Conservation (phyloP, 208 protist genomes). For the Wallacemonas sp. region DNA sequence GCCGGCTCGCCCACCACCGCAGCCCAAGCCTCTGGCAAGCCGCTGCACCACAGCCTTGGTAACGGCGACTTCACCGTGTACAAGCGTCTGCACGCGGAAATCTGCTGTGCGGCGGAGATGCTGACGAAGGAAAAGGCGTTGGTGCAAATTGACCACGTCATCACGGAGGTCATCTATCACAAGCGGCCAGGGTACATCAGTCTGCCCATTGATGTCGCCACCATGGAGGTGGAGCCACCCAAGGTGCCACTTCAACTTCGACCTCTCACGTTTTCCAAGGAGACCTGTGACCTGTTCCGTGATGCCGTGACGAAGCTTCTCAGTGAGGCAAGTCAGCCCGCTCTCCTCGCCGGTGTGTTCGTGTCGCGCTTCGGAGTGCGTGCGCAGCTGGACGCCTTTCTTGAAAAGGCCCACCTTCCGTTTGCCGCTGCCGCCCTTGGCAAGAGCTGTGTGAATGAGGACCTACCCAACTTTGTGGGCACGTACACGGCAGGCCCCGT, state of each 20-base stretch:
- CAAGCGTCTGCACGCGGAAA: constrained; percentile 26
- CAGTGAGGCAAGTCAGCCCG: constrained; percentile 17
- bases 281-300: constrained; percentile 30
- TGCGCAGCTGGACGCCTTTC: constrained; percentile 26
- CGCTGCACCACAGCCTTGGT: constrained; percentile 53
- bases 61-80: constrained; percentile 50
- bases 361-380: constrained; percentile 29
- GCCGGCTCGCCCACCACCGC: constrained; percentile 27
- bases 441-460: constrained; percentile 45
- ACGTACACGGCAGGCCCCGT: constrained; percentile 32
- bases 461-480: constrained; percentile 47
- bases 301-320: constrained; percentile 15
- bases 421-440: constrained; percentile 32
- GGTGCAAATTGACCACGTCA: constrained; percentile 50
- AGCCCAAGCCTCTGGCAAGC: constrained; percentile 18
- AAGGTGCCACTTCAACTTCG: constrained; percentile 26
- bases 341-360: constrained; percentile 40
- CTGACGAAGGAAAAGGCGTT: constrained; percentile 45
- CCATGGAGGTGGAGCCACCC: constrained; percentile 30
- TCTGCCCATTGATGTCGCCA: constrained; percentile 36
- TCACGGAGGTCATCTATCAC: constrained; percentile 42
- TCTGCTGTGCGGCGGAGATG: constrained; percentile 34
- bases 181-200: constrained; percentile 55
- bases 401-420: constrained; percentile 41
- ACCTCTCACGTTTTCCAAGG: constrained; percentile 16